Conservation (phyloP, 129 eudicot genomes). For the Flaveria sonorensis region DNA sequence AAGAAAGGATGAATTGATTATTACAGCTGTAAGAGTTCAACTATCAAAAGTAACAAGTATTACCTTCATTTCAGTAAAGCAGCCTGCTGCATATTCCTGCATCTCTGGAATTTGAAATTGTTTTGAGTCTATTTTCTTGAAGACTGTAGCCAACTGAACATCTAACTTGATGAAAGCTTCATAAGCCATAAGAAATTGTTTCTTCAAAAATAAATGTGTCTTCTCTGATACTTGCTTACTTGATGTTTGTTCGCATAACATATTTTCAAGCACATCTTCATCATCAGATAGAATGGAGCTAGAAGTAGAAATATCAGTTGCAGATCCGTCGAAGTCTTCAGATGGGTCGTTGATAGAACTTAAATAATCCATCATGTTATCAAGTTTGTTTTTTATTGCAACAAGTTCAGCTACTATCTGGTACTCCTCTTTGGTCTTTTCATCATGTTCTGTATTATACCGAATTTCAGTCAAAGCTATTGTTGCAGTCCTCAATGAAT, state of each 20-base stretch:
- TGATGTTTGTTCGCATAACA: conserved; percentile 25
- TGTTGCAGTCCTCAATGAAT: conserved; percentile 67
- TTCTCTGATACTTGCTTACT: conserved; percentile 36
- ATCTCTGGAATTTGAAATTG: conserved; percentile 22
- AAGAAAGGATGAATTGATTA: not conserved
- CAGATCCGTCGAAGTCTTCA: conserved; percentile 45
- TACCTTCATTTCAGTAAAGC: conserved; percentile 35
- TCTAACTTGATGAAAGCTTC: conserved; percentile 48
- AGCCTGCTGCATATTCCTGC: conserved; percentile 41
- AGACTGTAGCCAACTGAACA: conserved; percentile 44
- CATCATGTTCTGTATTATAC: conserved; percentile 40
- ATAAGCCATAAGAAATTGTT: conserved; percentile 44
- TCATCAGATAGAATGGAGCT: conserved; percentile 48
- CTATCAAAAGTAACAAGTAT: conserved; percentile 5
- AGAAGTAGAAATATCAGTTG: conserved; percentile 43
- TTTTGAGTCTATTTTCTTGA: conserved; percentile 31
- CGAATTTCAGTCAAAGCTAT: conserved; percentile 71
- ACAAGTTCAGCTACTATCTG: conserved; percentile 52
- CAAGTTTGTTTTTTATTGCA: conserved; percentile 44
- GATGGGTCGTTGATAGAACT: conserved; percentile 25
- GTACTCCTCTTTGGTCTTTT: conserved; percentile 36
- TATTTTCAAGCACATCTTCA: conserved; percentile 29
- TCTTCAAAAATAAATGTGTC: conserved; percentile 35
- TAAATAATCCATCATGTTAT: conserved; percentile 36
- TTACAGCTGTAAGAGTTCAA: conserved; percentile 3